A percentile compares a stretch with the other conserved stretches of the same genome.
These are phyloP conservation scores for Neurospora terricola DNA, from an alignment of 495 filamentous ascomycete genomes.

Conservation along the genomic window DNA sequence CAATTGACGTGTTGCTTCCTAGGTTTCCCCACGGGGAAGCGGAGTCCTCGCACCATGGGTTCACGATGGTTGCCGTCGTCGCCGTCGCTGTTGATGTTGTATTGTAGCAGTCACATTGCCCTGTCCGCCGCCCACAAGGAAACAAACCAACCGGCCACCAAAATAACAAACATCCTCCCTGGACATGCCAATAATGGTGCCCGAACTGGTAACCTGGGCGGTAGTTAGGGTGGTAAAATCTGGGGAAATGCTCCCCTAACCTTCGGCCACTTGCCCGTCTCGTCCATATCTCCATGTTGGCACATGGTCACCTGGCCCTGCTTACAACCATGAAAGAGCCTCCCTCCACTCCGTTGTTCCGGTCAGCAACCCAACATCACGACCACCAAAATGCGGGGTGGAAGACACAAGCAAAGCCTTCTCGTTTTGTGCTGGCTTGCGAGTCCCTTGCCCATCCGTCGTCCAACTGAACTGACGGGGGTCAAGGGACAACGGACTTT, in stretches of 20 bases:
- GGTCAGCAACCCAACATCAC: background rate
- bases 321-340: background rate
- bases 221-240: background rate
- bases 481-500: background rate
- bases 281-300: conserved; percentile 14
- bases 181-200: background rate
- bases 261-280: conserved; percentile 14
- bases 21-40: background rate
- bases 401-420: background rate
- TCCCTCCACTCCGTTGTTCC: background rate
- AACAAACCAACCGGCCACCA: background rate
- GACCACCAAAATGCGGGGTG: background rate
- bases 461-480: background rate
- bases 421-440: background rate
- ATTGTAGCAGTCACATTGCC: background rate
- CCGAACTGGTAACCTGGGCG: background rate
- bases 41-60: background rate
- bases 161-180: background rate
- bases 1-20: background rate
- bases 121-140: background rate
- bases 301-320: conserved; percentile 13
- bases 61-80: background rate
- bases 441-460: background rate
- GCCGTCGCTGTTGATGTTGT: background rate
- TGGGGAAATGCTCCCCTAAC: background rate